These are phyloP conservation scores for Aspergillus ustus DNA, from an alignment of 2,329 filamentous ascomycete species.

Conservation along the genomic window DNA sequence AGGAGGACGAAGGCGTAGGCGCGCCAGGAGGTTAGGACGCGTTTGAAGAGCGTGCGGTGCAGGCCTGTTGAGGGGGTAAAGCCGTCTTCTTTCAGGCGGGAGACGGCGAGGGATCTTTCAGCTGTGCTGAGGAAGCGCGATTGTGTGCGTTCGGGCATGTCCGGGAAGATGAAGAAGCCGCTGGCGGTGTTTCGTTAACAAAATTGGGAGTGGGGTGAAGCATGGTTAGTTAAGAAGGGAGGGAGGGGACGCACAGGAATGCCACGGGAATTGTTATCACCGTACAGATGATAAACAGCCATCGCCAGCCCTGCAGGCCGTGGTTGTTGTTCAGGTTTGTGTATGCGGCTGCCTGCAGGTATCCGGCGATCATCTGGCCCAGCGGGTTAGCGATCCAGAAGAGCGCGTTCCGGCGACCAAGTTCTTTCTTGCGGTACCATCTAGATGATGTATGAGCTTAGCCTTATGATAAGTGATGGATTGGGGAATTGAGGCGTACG, in stretches of 20 bases:
- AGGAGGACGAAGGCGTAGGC: not conserved
- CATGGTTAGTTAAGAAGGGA: not conserved
- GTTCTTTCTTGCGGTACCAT: constrained; percentile 28
- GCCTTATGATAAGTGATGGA: not conserved
- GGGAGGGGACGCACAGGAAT: constrained; percentile 1
- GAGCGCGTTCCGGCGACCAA: constrained; percentile 37
- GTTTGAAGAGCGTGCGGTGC: not conserved
- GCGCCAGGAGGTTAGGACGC: not conserved
- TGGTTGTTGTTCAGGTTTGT: constrained; percentile 33
- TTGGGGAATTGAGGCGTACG: not conserved
- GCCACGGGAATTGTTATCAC: constrained; percentile 5
- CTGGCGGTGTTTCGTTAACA: not conserved
- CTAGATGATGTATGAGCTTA: not conserved
- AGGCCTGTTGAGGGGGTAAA: not conserved
- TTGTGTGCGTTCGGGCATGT: not conserved
- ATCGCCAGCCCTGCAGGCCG: constrained; percentile 27
- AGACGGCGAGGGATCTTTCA: not conserved
- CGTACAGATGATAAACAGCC: constrained; percentile 12
- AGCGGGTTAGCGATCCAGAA: constrained; percentile 39
- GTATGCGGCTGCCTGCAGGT: constrained; percentile 39
- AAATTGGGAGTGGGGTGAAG: not conserved
- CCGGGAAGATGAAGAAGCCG: not conserved
- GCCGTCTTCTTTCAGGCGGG: not conserved
- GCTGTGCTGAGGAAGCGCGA: not conserved
- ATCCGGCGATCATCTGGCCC: constrained; percentile 40